These are phyloP conservation scores for Scedosporium aurantiacum DNA, from an alignment of 2,329 filamentous ascomycete species.

Conservation along the genomic window DNA sequence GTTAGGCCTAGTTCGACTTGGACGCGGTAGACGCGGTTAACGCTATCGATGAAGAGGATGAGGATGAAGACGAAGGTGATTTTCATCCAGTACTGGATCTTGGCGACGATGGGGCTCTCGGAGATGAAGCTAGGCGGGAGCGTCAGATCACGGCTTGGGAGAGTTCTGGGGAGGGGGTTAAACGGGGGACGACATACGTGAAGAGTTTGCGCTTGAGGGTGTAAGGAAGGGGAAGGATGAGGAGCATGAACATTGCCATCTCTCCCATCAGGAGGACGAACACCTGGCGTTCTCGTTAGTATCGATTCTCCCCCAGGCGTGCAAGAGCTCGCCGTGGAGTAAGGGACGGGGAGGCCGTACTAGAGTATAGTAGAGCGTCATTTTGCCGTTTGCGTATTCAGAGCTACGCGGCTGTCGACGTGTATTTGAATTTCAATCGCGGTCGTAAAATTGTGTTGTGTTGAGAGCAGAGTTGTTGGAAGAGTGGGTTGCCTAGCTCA, in stretches of 20 bases:
- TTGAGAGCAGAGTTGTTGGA: background rate
- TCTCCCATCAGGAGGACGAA: constrained; percentile 73
- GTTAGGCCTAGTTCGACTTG: constrained; percentile 75
- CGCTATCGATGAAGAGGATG: constrained; percentile 94
- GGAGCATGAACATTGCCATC: constrained; percentile 70
- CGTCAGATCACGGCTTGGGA: background rate
- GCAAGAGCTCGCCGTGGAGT: background rate
- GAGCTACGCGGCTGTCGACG: background rate
- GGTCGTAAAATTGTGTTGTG: no score
- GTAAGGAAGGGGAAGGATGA: constrained; percentile 84
- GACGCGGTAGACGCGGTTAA: constrained; percentile 90
- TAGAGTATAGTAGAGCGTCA: constrained; percentile 49
- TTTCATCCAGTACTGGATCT: constrained; percentile 95
- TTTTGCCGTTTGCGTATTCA: constrained; percentile 21
- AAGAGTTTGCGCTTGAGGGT: constrained; percentile 76
- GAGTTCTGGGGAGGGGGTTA: background rate
- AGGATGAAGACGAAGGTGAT: constrained; percentile 99
- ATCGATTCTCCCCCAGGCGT: constrained; percentile 2
- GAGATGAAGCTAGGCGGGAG: constrained; percentile 66
- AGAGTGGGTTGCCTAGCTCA: background rate
- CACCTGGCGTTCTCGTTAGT: constrained; percentile 41
- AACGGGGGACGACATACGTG: constrained; percentile 33
- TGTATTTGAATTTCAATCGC: background rate
- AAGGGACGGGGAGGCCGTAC: constrained; percentile 21
- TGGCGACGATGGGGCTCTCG: constrained; percentile 71